Conservation (phyloP, 257 asterid species). For the Fraxinus cuspidata region DNA sequence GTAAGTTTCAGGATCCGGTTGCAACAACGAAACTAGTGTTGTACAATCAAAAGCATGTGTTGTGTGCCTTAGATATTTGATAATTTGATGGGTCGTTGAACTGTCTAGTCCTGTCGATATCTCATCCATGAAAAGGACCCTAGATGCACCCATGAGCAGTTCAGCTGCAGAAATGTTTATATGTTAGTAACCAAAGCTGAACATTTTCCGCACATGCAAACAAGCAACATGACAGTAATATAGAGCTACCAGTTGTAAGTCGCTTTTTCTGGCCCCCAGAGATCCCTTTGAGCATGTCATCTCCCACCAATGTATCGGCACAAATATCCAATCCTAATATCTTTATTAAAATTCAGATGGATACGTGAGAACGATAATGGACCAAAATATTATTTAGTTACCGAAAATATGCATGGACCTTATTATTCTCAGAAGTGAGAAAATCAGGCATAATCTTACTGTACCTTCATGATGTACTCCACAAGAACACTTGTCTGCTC, state of each 20-base stretch:
- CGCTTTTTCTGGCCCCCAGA: slow-evolving; percentile 97
- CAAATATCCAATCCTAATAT: slow-evolving; percentile 69
- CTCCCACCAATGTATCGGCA: slow-evolving; percentile 91
- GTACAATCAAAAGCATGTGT: slow-evolving; percentile 70
- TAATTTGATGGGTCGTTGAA: slow-evolving; percentile 83
- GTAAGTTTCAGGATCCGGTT: slow-evolving; percentile 90
- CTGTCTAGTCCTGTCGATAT: slow-evolving; percentile 92
- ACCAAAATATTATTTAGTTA: background rate
- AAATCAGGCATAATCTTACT: slow-evolving; percentile 2
- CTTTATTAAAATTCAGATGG: slow-evolving; percentile 54
- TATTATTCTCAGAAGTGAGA: slow-evolving; percentile 16
- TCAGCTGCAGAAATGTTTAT: slow-evolving; percentile 61
- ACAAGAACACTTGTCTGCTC: slow-evolving; percentile 68
- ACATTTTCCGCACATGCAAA: slow-evolving; percentile 18
- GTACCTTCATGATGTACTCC: slow-evolving; percentile 83
- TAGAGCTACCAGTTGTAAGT: slow-evolving; percentile 73
- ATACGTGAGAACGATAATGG: slow-evolving; percentile 12
- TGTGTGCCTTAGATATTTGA: slow-evolving; percentile 66
- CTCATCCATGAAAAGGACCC: slow-evolving; percentile 87
- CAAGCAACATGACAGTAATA: slow-evolving; percentile 29
- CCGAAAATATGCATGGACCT: slow-evolving; percentile 4
- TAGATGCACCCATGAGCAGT: slow-evolving; percentile 85
- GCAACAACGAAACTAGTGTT: slow-evolving; percentile 74
- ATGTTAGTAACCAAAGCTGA: slow-evolving; percentile 34
- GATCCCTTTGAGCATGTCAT: slow-evolving; percentile 91